phyloP scores from a whole-genome alignment of 768 basidiomycete genomes.

The Psilocybe subaeruginosa region DNA sequence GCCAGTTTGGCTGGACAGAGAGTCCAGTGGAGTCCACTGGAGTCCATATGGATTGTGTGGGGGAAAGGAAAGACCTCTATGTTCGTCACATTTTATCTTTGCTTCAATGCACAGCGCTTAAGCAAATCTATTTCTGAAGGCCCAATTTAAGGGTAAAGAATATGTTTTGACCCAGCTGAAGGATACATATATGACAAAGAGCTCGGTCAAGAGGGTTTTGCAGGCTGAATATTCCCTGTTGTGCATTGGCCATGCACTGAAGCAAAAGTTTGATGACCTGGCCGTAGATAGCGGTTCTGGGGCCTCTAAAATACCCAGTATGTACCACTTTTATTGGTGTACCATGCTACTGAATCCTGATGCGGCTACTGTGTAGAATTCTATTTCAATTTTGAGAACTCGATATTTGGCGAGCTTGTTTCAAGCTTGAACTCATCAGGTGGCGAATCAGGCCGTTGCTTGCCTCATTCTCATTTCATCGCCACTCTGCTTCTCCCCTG shows the following conservation, averaged over 20 bases:
- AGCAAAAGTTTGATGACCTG: background rate
- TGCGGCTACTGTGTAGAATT: constrained; percentile 18
- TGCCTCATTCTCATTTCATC: constrained; percentile 24
- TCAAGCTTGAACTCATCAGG: constrained; percentile 1
- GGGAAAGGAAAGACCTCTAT: too few relatives aligned
- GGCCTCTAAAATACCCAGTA: too few relatives aligned
- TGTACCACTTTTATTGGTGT: too few relatives aligned
- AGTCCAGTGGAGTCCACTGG: too few relatives aligned
- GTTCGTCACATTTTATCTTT: background rate
- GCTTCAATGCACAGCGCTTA: background rate
- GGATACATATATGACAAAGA: background rate
- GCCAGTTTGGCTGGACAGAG: too few relatives aligned
- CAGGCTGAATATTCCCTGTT: background rate
- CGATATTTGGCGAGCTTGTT: constrained; percentile 23
- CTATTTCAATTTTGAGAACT: constrained; percentile 26
- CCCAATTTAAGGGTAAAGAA: constrained; percentile 16
- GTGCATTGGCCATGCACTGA: background rate
- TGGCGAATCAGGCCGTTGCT: background rate
- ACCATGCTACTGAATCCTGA: background rate
- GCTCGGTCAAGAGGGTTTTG: background rate
- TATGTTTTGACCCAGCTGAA: constrained; percentile 23
- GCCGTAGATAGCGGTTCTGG: background rate
- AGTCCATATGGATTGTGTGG: too few relatives aligned
- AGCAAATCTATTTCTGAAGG: constrained; percentile 5
- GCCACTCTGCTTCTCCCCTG: constrained; percentile 30